A percentile compares a stretch with the other conserved stretches of the same genome.
Evolutionary conservation across 2,329 filamentous ascomycete species (phyloP).

Genomic region (Colletotrichum endophyticum): DNA sequence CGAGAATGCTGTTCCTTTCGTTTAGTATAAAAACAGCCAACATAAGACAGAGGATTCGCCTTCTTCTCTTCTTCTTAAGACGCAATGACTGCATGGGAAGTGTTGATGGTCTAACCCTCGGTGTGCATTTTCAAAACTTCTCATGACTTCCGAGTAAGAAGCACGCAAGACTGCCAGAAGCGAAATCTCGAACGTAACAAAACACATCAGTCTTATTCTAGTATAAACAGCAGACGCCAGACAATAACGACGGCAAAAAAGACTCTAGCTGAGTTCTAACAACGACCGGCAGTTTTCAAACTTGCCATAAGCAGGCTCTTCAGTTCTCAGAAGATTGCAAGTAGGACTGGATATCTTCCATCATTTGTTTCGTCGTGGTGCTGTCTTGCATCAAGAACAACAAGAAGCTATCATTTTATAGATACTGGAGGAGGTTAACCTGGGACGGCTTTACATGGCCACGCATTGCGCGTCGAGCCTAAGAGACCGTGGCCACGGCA

Average conservation of each 20-base stretch:
- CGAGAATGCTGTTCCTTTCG: not conserved
- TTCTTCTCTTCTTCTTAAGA: not conserved
- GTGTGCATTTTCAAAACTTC: not conserved
- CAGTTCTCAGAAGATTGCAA: not conserved
- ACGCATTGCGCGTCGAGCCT: not conserved
- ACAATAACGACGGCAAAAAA: not conserved
- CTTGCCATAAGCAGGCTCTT: rapidly evolving
- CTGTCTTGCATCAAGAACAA: not conserved
- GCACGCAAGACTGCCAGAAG: not conserved
- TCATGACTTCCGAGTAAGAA: not conserved
- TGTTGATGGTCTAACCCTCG: too few relatives aligned
- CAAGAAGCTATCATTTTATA: rapidly evolving
- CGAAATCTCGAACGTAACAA: not conserved
- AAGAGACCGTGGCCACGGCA: not conserved
- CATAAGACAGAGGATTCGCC: not conserved
- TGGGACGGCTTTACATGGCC: not conserved
- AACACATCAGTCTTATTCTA: not conserved
- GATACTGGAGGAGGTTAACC: not conserved
- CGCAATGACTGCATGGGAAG: too few relatives aligned
- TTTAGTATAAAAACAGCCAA: not conserved
- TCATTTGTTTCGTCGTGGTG: not conserved
- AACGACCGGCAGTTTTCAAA: not conserved
- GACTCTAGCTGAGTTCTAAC: rapidly evolving
- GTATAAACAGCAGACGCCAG: not conserved
- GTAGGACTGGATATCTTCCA: rapidly evolving